These are phyloP conservation scores for Starmerella cellae DNA, from an alignment of 805 yeast genomes.

Conservation along the genomic window DNA sequence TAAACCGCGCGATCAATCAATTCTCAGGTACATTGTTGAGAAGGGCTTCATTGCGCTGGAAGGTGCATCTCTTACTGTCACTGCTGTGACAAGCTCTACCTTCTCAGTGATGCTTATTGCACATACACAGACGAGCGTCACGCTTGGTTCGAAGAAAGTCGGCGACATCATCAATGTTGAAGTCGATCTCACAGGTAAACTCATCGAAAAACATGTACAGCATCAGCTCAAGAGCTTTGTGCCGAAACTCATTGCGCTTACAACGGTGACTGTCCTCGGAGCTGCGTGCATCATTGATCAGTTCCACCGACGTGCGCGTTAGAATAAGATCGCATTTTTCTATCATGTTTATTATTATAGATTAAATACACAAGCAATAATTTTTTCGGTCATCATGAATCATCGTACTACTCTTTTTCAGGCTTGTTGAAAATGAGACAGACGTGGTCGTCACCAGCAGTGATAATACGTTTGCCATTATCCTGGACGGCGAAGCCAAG, in stretches of 20 bases:
- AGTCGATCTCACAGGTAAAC: conserved; percentile 88
- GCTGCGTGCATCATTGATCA: too few relatives aligned
- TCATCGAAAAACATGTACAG: conserved; percentile 72
- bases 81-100: conserved; percentile 48
- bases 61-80: conserved; percentile 85
- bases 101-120: conserved; percentile 86
- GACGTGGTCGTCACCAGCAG: conserved; percentile 97
- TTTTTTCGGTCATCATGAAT: too few relatives aligned
- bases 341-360: too few relatives aligned
- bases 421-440: conserved; percentile 45
- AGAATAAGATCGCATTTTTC: too few relatives aligned
- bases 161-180: conserved; percentile 74
- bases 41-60: conserved; percentile 90
- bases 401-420: not conserved
- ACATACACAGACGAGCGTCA: conserved; percentile 74
- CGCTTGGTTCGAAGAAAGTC: conserved; percentile 48
- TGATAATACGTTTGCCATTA: conserved; percentile 54
- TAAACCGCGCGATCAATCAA: conserved; percentile 47
- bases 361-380: too few relatives aligned
- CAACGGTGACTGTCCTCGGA: too few relatives aligned
- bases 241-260: not conserved
- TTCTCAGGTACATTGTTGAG: conserved; percentile 66
- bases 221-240: not conserved
- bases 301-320: too few relatives aligned
- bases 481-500: conserved; percentile 66